Conservation (phyloP, 73 alveolate genomes). For the Uronychia setigera region DNA sequence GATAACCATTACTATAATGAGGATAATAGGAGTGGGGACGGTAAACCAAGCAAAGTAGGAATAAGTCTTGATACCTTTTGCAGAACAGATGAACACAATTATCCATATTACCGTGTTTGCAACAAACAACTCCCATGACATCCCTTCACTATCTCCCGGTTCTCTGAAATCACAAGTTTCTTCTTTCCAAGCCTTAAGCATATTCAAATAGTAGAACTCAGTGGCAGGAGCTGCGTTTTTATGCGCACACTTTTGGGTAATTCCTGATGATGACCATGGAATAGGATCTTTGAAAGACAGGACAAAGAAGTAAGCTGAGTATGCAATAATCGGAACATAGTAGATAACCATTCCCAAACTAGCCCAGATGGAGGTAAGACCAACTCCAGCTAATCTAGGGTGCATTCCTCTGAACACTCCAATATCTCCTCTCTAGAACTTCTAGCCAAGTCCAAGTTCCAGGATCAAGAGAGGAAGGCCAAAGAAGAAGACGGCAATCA, state of each 20-base stretch:
- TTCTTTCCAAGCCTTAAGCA: not conserved
- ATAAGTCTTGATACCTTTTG: not conserved
- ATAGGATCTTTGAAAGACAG: not conserved
- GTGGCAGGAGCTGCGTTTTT: not conserved
- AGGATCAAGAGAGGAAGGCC: slow-evolving; percentile 8
- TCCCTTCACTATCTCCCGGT: not conserved
- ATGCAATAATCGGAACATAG: not conserved
- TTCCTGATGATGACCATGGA: not conserved
- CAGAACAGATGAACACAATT: not conserved
- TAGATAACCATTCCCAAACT: not conserved
- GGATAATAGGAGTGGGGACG: not conserved
- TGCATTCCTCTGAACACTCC: not conserved
- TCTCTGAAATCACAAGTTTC: not conserved
- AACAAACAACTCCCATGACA: too few species aligned
- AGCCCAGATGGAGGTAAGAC: not conserved
- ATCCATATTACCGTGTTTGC: not conserved
- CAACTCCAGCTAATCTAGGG: not conserved
- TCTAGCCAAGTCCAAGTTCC: slow-evolving; percentile 16
- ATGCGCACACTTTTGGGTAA: too few species aligned
- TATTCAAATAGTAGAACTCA: not conserved
- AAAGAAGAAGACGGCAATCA: not conserved
- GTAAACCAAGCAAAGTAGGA: not conserved
- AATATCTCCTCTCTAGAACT: slow-evolving; percentile 1
- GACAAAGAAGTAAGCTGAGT: not conserved
- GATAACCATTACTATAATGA: not conserved